Conservation (phyloP, 306 rosid genomes). For the Argentina anserina region DNA sequence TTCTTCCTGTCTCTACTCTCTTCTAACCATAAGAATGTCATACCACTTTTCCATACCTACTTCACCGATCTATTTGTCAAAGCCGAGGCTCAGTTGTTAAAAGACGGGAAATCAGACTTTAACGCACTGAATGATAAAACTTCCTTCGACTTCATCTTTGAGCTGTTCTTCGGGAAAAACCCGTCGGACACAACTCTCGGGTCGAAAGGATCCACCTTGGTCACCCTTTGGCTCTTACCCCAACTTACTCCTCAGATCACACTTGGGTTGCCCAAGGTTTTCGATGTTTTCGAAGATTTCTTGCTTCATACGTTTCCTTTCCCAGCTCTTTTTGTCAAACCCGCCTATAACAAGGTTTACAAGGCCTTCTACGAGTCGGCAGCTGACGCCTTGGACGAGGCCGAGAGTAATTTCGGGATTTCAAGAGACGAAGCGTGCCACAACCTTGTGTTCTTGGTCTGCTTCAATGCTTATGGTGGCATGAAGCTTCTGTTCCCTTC, state of each 20-base stretch:
- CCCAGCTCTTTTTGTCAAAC: slow-evolving; percentile 44
- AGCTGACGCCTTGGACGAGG: slow-evolving; percentile 40
- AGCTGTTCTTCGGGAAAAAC: slow-evolving; percentile 30
- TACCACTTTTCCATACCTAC: slow-evolving; percentile 44
- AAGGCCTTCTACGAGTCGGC: slow-evolving; percentile 28
- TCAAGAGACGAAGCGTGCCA: slow-evolving; percentile 62
- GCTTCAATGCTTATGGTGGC: slow-evolving; percentile 69
- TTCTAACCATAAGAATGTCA: slow-evolving; percentile 22
- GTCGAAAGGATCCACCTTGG: slow-evolving; percentile 26
- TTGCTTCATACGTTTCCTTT: slow-evolving; percentile 36
- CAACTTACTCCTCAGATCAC: slow-evolving; percentile 54
- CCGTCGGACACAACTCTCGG: slow-evolving; percentile 31
- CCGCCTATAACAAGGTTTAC: slow-evolving; percentile 41
- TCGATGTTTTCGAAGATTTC: slow-evolving; percentile 44
- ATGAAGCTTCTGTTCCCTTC: slow-evolving; percentile 43
- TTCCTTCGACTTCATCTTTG: slow-evolving; percentile 51
- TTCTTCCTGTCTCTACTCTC: slow-evolving; percentile 38
- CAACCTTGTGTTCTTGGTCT: slow-evolving; percentile 51
- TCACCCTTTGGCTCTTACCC: slow-evolving; percentile 36
- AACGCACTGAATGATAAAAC: slow-evolving; percentile 21
- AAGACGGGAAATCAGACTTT: slow-evolving; percentile 10
- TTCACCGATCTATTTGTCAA: slow-evolving; percentile 26
- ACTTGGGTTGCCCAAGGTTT: slow-evolving; percentile 27
- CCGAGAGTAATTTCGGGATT: slow-evolving; percentile 34
- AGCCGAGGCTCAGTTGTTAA: slow-evolving; percentile 29